Evolutionary conservation across 169 alveolate species (phyloP), one percentile per base, ranked within the genome.

Genomic region (Plasmodium vivax): DNA sequence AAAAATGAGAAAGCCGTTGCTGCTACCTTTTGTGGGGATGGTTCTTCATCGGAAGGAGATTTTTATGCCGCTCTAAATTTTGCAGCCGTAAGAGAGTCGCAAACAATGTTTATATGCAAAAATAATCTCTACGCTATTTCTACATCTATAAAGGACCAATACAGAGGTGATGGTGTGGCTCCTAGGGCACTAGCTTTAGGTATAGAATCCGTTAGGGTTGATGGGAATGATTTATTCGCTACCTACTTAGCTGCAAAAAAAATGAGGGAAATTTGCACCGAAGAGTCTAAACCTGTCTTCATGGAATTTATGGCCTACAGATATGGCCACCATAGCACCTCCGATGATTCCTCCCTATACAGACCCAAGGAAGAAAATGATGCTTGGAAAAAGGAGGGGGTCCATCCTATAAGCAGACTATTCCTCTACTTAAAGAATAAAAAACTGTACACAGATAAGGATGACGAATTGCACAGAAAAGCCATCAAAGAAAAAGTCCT

Each of bases 31-130:
- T 99, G 98, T 92, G 99, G 99, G 34, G 99, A 99, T 62, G 99
- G 99, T n/a, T 99, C 99, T 7, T 99, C 99, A 3, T 97, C 99
- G 45, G 99, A 98, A 96, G 99, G 99, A 73, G 99, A 98, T 95
- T 98, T 97, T 91, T 98, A 97, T 85, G 98, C 99, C 23, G 99
- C 99, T 71, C 71, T 99, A 93, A 99, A 99, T 97, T 98, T 99
- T 92, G 99, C 99, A 5, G 98, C 99, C 2, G 98, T 99, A 58
- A 93, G 98, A 34, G 93, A 97, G 92, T 80, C 98, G 16, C 98
- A 99, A 96, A 98, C 99, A 5, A 96, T 99, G 93, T 99, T 99
- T 96, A 96, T 98, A 82, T 98, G 99, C 97, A 96, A 99, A 85
- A 99, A 99, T 96, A 99, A 99, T 87, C 98, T 98, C 54, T 99